phyloP scores from a whole-genome alignment of 1,284 basidiomycete species.

The Calocybe gambosa region DNA sequence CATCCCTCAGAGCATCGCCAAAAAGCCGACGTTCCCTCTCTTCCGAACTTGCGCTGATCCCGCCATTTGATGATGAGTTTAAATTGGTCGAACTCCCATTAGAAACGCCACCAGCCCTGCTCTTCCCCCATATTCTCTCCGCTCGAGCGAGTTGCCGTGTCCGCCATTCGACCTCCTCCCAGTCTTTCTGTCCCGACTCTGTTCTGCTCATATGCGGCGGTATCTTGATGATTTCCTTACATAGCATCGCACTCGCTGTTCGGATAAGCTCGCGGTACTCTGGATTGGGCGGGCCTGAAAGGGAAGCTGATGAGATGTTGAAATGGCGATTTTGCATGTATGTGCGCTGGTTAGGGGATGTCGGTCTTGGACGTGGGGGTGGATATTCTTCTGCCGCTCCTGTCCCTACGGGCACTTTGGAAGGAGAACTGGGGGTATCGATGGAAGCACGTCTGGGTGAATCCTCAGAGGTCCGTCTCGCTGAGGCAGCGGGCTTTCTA shows the following conservation, averaged over 20 bases:
- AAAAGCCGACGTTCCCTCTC: constrained; percentile 71
- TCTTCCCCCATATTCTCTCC: constrained; percentile 67
- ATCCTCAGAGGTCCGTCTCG: constrained; percentile 22
- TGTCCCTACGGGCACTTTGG: constrained; percentile 13
- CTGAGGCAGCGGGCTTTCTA: constrained; percentile 19
- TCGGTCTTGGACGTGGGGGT: constrained; percentile 33
- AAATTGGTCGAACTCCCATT: constrained; percentile 40
- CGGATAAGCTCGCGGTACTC: constrained; percentile 62
- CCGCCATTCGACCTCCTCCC: constrained; percentile 69
- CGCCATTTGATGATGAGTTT: constrained; percentile 26
- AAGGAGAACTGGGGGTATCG: constrained; percentile 10
- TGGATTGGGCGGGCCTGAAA: constrained; percentile 38
- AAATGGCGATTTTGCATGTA: constrained; percentile 44
- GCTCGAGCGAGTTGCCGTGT: constrained; percentile 54
- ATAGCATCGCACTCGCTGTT: constrained; percentile 52
- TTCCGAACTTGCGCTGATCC: constrained; percentile 50
- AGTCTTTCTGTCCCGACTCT: constrained; percentile 45
- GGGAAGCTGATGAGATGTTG: constrained; percentile 51
- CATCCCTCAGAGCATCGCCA: constrained; percentile 72
- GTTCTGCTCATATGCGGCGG: constrained; percentile 44
- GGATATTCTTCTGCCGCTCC: constrained; percentile 18
- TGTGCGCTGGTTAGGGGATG: constrained; percentile 37
- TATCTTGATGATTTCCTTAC: constrained; percentile 57
- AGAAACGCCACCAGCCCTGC: constrained; percentile 22
- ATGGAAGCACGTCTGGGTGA: constrained; percentile 14